These are phyloP conservation scores for Bacidia rubella DNA, from an alignment of 495 filamentous ascomycete genomes.

Conservation along the genomic window DNA sequence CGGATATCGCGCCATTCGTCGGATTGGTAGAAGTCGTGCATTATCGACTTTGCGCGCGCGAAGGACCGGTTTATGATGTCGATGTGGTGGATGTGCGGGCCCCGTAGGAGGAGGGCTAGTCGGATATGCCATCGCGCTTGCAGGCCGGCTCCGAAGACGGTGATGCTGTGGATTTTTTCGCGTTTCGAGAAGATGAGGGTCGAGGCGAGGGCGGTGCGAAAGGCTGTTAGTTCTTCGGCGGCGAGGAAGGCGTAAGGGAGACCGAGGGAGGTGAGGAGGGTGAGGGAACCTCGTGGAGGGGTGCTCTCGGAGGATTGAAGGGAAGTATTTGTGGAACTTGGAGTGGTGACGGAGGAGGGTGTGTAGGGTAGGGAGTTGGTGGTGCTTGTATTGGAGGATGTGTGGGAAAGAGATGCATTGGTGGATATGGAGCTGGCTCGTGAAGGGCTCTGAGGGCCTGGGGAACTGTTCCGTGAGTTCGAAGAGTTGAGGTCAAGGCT, in stretches of 20 bases:
- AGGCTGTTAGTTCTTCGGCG: slow-evolving; percentile 78
- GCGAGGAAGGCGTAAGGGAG: slow-evolving; percentile 66
- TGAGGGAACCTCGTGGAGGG: slow-evolving; percentile 64
- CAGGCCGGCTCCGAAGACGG: slow-evolving; percentile 79
- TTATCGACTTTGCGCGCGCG: slow-evolving; percentile 39
- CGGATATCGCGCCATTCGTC: slow-evolving; percentile 35
- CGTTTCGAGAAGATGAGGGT: slow-evolving; percentile 62
- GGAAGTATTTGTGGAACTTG: slow-evolving; percentile 41
- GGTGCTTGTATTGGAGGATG: slow-evolving; percentile 18
- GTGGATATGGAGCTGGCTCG: slow-evolving; percentile 11
- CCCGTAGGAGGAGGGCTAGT: slow-evolving; percentile 60
- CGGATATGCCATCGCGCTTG: slow-evolving; percentile 94
- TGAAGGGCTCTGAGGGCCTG: slow-evolving; percentile 7
- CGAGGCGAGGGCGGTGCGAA: slow-evolving; percentile 78
- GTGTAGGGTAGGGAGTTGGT: slow-evolving; percentile 24
- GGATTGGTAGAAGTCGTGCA: slow-evolving; percentile 38
- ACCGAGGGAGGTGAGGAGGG: slow-evolving; percentile 54
- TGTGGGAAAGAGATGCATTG: slow-evolving; percentile 10
- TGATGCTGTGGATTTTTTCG: slow-evolving; percentile 51
- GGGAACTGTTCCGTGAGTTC: slow-evolving; percentile 9
- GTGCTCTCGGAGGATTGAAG: slow-evolving; percentile 34
- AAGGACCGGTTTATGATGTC: slow-evolving; percentile 69
- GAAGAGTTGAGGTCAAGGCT: slow-evolving; percentile 13
- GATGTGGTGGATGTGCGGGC: slow-evolving; percentile 56
- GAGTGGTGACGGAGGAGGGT: slow-evolving; percentile 60